A percentile compares a stretch with the other conserved stretches of the same genome.
Conservation (phyloP, 257 asterid genomes). For the Jacaranda copaia region DNA sequence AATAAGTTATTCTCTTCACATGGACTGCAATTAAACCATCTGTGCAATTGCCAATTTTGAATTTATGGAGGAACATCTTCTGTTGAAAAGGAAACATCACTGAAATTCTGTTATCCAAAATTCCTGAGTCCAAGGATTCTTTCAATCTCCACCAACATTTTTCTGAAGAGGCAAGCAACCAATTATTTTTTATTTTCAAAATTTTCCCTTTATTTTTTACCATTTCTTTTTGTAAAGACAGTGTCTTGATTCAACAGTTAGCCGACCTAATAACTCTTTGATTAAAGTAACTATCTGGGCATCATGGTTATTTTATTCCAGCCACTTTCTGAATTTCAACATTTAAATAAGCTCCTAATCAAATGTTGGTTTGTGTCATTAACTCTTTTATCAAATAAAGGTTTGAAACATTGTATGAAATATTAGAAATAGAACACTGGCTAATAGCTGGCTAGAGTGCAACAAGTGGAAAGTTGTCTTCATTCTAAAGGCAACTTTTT, state of each 20-base stretch:
- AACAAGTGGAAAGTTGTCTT: constrained; percentile 24
- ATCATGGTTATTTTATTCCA: constrained; percentile 16
- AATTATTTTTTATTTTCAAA: too few relatives aligned
- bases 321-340: constrained; percentile 16
- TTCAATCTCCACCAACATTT: constrained; percentile 15
- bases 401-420: constrained; percentile 17
- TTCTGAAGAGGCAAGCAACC: constrained; percentile 3
- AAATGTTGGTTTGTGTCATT: constrained; percentile 10
- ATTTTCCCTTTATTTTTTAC: background rate
- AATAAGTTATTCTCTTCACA: constrained; percentile 24
- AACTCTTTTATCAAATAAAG: background rate
- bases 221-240: constrained; percentile 16
- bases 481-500: constrained; percentile 21
- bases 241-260: constrained; percentile 2
- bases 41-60: constrained; percentile 2
- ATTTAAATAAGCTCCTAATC: constrained; percentile 15
- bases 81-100: constrained; percentile 3
- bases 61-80: constrained; percentile 10
- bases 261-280: constrained; percentile 2
- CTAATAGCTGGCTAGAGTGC: constrained; percentile 21
- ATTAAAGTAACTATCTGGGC: constrained; percentile 7
- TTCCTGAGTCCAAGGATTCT: constrained; percentile 3
- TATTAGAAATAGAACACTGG: constrained; percentile 10
- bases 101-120: constrained; percentile 15
- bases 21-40: constrained; percentile 12